These are phyloP conservation scores for Ichthyophthirius multifiliis DNA, from an alignment of 169 alveolate species.

Conservation along the genomic window DNA sequence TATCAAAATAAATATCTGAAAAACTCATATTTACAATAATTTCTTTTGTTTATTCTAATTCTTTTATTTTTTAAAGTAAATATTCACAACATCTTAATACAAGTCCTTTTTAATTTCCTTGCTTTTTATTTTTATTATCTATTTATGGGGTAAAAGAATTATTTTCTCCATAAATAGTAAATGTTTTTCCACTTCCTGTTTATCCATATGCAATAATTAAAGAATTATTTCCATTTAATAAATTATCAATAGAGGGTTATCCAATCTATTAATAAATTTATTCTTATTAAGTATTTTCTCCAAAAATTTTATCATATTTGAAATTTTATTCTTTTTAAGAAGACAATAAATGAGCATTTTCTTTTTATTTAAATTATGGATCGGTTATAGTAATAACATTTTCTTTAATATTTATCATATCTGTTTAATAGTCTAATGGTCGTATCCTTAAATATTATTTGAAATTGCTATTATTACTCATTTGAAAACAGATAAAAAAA, in stretches of 20 bases:
- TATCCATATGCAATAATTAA: conserved; percentile 25
- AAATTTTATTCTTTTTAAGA: conserved; percentile 7
- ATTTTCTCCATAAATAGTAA: conserved; percentile 14
- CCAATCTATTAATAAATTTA: neutral
- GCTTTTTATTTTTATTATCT: neutral
- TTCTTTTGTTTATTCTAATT: conserved; percentile 2
- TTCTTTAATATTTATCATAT: conserved; percentile 20
- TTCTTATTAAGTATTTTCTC: neutral
- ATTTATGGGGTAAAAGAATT: neutral
- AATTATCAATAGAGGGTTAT: conserved; percentile 20
- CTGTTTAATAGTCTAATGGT: conserved; percentile 27
- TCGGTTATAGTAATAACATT: conserved; percentile 10
- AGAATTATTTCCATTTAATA: conserved; percentile 32
- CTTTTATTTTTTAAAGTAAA: neutral
- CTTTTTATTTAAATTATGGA: neutral
- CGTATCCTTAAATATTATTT: conserved; percentile 1
- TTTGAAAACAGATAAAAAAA: too few relatives aligned
- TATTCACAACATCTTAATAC: neutral
- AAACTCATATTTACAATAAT: conserved; percentile 5
- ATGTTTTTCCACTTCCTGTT: conserved; percentile 44
- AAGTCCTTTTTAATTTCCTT: conserved; percentile 4
- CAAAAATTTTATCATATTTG: neutral
- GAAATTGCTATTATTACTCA: too few relatives aligned
- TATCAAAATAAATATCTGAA: conserved; percentile 24
- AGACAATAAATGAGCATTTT: neutral